Base-by-base conservation (phyloP, 2,329 filamentous ascomycete species). In the Fonsecaea monophora region DNA sequence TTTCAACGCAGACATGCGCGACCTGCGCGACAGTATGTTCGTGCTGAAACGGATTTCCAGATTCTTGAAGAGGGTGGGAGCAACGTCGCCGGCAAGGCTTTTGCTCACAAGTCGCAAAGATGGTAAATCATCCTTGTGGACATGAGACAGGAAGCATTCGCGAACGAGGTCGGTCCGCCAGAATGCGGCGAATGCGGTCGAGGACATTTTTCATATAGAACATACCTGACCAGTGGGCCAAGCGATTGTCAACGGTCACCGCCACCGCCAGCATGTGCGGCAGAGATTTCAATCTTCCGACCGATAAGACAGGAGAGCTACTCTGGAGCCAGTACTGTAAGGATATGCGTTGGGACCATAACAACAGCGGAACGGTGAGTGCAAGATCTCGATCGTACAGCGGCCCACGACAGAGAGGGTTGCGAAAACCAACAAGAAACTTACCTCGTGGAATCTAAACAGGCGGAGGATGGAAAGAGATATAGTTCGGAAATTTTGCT, bases 11-110 rank as follows among this genome's bases (percentile, higher is more conserved):
- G 90, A 87, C 71, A 95, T 83, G 59, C 90, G 86, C 69, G 87
- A 85, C 38, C 89, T 87, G 73, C 89, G 89, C 60, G 91, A 93
- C 76, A 96, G 94, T 65, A 89, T 89, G 74, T 85, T 90, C 59
- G 91, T 80, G 53, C 75, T 73, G 62, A 85, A 82, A n/a, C 78
- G 76, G 60, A 84, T 77, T 6, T 78, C 73, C 21, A 83, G 75
- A 62, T 82, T 78, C 65, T 77, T 74, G 69, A 85, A 84, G 21
- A 84, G 70, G 2, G 70, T 59, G 13, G 76, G 76, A 40, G 76
- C 77, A 57, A 77, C 71, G 25, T 74, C 70, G 15, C 72, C 66
- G 32, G 76, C 73, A 48, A 80, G 75, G 56, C 75, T 75, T 66
- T 73, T 76, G 67, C 75, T 79, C 35, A 75, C 77, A 58, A 79